Base-by-base conservation (phyloP, 805 yeast genomes). In the Ogataea saltuana region DNA sequence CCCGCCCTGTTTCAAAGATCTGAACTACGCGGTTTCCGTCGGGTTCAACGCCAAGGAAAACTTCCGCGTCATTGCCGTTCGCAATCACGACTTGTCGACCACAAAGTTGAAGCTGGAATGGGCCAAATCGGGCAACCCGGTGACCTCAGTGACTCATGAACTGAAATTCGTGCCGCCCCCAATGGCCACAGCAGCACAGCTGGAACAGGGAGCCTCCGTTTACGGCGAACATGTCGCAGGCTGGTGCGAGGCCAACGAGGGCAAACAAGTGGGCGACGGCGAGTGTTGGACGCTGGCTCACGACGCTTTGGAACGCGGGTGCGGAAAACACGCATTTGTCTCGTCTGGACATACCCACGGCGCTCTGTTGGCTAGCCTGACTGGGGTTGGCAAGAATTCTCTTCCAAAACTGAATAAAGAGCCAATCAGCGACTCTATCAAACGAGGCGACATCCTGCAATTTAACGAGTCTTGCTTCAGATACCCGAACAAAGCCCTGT, bases 281-380 rank as follows among this genome's bases (percentile, higher is more conserved):
- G 83, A 78, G 51, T 78, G 84, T 50, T 78, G 83, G 83, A 79
- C 79, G 25, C 67, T 78, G 44, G 83, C 82, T 0, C 72, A 68
- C 40, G 76, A 75, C 37, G 81, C 83, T 0, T 60, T 78, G 31
- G 57, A 63, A 37, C 72, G 74, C 45, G 78, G 79, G 0, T 77
- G 83, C 54, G 83, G 83, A 0, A 74, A 70, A 21, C 78, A 76
- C 54, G 82, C 83, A 0, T 76, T 78, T 58, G 72, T 76, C 2
- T 72, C 78, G 12, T 61, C 68, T 12, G 75, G 75, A 13, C 53
- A 58, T 11, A 66, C 59, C 17, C 83, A 78, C 51, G 83, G 83
- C 29, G 69, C 63, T 3, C 44, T 61, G 9, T 26, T 59, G n/a
- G 42, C 46, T 20, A 54, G 62, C 1, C 35, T 45, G 6, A 46